Conservation (phyloP, 257 asterid species). For the Agastache rugosa region DNA sequence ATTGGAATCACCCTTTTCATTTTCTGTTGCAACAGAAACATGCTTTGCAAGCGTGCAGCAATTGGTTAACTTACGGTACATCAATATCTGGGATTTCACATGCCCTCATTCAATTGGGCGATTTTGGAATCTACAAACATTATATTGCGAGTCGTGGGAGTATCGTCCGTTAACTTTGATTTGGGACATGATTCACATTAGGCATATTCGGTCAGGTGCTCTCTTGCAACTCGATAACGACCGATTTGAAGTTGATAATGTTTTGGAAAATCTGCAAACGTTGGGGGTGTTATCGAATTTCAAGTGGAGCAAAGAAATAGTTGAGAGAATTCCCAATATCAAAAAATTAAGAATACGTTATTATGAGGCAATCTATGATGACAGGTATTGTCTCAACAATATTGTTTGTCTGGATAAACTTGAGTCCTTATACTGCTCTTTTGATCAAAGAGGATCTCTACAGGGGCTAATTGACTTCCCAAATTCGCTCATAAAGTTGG, state of each 20-base stretch:
- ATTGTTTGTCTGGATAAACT: background rate
- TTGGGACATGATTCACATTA: conserved; percentile 6
- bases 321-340: background rate
- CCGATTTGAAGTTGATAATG: background rate
- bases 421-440: background rate
- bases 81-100: no score
- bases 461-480: background rate
- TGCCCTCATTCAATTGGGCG: background rate
- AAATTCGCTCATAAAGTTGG: background rate
- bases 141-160: background rate
- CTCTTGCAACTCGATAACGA: no score
- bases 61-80: conserved; percentile 16
- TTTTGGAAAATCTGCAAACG: background rate
- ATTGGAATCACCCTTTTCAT: background rate
- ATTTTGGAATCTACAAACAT: conserved; percentile 24
- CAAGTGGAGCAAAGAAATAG: background rate
- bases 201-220: background rate
- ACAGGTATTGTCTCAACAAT: background rate
- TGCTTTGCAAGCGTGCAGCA: no score
- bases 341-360: background rate
- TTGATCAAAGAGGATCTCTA: no score
- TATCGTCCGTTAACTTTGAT: background rate
- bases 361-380: background rate
- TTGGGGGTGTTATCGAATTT: background rate
- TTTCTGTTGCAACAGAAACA: no score